Conservation (phyloP, 495 filamentous ascomycete species). For the Bathelium albidoporum region DNA sequence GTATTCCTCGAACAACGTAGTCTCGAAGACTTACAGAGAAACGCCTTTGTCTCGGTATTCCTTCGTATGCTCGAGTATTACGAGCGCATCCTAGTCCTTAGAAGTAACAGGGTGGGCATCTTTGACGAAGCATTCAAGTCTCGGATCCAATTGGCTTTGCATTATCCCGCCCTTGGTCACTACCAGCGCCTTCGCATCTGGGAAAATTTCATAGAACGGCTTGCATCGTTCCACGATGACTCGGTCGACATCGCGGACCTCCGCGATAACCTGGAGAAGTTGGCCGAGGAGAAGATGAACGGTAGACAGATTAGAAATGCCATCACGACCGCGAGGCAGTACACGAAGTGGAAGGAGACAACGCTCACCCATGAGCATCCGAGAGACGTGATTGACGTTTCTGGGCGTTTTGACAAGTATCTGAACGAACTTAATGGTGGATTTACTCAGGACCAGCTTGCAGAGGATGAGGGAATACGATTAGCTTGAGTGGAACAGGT, state of each 20-base stretch:
- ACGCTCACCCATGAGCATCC: conserved; percentile 6
- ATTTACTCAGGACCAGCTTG: conserved; percentile 13
- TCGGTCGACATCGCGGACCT: not conserved
- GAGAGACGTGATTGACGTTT: conserved; percentile 20
- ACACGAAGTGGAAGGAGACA: not conserved
- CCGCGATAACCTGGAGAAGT: not conserved
- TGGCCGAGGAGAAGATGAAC: not conserved
- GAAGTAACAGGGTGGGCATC: conserved; percentile 43
- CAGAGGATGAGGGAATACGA: conserved; percentile 8
- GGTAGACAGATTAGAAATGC: conserved; percentile 12
- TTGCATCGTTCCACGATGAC: conserved; percentile 8
- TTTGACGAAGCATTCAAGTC: conserved; percentile 39
- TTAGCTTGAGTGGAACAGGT: not conserved
- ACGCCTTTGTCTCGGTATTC: conserved; percentile 30
- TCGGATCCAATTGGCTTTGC: conserved; percentile 36
- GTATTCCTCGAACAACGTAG: conserved; percentile 33
- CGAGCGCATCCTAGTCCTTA: conserved; percentile 58
- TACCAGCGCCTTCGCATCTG: conserved; percentile 21
- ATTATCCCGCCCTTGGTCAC: conserved; percentile 25
- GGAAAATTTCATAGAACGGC: conserved; percentile 27
- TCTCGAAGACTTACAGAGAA: conserved; percentile 31
- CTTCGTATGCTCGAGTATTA: conserved; percentile 50
- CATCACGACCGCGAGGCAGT: not conserved
- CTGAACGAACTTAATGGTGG: conserved; percentile 11
- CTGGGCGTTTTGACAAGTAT: conserved; percentile 17